phyloP scores from a whole-genome alignment of 2,329 filamentous ascomycete species.

The Capronia coronata region DNA sequence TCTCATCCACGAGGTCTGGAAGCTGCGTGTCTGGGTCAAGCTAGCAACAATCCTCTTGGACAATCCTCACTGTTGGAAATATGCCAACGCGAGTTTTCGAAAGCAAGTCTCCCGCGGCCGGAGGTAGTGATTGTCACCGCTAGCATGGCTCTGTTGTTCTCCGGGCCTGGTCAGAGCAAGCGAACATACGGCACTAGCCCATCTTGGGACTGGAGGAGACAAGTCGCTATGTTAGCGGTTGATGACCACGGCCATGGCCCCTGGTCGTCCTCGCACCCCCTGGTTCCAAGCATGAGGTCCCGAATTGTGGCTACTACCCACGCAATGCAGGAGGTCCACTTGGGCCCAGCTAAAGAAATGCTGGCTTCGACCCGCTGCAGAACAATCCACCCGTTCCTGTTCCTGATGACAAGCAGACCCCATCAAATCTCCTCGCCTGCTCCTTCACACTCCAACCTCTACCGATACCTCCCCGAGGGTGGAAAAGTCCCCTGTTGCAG shows the following conservation, averaged over 20 bases:
- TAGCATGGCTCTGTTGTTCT: neutral
- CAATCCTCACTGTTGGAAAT: neutral
- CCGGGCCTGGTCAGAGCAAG: neutral
- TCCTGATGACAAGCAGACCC: conserved; percentile 17
- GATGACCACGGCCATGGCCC: conserved; percentile 5
- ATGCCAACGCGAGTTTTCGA: no score
- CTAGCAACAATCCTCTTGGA: neutral
- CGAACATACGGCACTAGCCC: conserved; percentile 7
- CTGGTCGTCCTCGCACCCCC: conserved; percentile 14
- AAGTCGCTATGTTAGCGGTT: conserved; percentile 5
- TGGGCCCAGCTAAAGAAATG: conserved; percentile 1
- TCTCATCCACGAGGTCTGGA: conserved; percentile 2
- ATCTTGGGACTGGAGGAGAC: conserved; percentile 19
- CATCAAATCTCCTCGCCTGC: conserved; percentile 26
- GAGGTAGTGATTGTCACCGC: neutral
- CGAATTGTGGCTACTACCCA: conserved; percentile 23
- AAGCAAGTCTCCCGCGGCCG: neutral
- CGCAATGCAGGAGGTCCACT: conserved; percentile 13
- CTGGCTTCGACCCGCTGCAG: conserved; percentile 6
- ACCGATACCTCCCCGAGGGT: conserved; percentile 8
- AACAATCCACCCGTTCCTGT: conserved; percentile 20
- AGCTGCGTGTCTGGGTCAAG: neutral
- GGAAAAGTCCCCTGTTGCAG: conserved; percentile 14
- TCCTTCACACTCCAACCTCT: conserved; percentile 23
- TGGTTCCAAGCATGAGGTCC: conserved; percentile 20